Evolutionary conservation across 106 monocot genomes (phyloP).

Genomic region (Allium fistulosum): DNA sequence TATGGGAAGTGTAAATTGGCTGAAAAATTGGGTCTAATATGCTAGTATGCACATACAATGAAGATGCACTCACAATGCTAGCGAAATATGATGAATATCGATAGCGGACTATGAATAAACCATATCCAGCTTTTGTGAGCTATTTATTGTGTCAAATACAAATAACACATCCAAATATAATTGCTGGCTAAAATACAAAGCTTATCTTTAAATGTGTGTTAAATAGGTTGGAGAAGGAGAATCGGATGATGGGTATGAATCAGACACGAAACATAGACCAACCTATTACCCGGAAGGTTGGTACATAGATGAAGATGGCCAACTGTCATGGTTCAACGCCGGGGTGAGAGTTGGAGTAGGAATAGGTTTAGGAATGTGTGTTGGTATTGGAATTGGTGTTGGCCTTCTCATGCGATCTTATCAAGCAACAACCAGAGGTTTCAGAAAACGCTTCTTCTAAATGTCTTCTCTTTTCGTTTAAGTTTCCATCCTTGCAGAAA

Average conservation of each 20-base stretch:
- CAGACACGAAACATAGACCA: conserved; percentile 7
- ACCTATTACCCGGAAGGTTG: conserved; percentile 16
- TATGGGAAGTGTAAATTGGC: too few species aligned
- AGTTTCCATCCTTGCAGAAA: conserved; percentile 1
- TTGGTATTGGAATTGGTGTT: conserved; percentile 21
- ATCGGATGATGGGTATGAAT: conserved; percentile 11
- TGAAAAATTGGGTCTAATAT: too few species aligned
- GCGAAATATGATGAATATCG: too few species aligned
- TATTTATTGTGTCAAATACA: too few species aligned
- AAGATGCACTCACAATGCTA: too few species aligned
- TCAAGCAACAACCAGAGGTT: conserved; percentile 19
- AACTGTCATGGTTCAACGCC: conserved; percentile 25
- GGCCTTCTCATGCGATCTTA: conserved; percentile 23
- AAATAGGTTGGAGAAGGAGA: conserved; percentile 10
- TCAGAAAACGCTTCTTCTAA: conserved; percentile 23
- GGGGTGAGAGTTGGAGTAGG: conserved; percentile 23
- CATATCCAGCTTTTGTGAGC: too few species aligned
- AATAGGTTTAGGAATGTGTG: conserved; percentile 25
- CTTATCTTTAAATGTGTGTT: background rate
- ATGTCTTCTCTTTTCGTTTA: background rate
- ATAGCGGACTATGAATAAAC: too few species aligned
- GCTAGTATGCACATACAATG: too few species aligned
- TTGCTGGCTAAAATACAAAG: background rate
- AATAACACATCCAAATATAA: background rate
- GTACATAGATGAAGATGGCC: conserved; percentile 21